Evolutionary conservation across 2,329 filamentous ascomycete genomes (phyloP), one percentile per base, ranked within the genome.

Genomic region (Venturia effusa): DNA sequence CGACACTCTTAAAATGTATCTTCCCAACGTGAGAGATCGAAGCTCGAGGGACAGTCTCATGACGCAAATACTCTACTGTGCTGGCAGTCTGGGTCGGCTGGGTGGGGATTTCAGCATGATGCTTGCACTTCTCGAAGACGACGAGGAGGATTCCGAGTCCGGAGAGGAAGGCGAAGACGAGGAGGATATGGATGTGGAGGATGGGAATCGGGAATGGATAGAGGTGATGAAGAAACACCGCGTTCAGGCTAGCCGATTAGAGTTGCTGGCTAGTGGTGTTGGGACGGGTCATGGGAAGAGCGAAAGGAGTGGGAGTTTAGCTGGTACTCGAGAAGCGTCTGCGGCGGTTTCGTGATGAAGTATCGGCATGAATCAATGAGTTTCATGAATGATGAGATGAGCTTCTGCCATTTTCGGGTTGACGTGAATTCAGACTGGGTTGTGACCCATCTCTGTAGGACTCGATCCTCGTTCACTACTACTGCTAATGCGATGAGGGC

Each of bases 51-150:
- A 97, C 72, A 96, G 91, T 71, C 81, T 97, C 63, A 77, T 97
- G 43, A 97, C 92, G 0, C 93, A 97, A 73, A 89, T 97, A 0
- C 78, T 97, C 10, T 97, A 97, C 75, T 96, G 92, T 70, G 92
- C 93, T 0, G 90, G 91, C 57, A 97, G 92, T 75, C 78, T 99
- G 60, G 93, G 93, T 0, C 83, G 94, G 59, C 78, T 97, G 0
- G 94, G 94, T 1, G 92, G 90, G 1, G 94, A 99, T 74, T 99
- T 99, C 75, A 88, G 92, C 64, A 84, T 96, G 78, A 84, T 97
- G 68, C 81, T 97, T 65, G 90, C 92, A 0, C 71, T 85, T 43
- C 70, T 87, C 11, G 79, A 79, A 40, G 83, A 82, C 63, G 78
- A 84, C 54, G 67, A 80, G 73, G 66, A 71, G 59, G 70, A 68